These are phyloP conservation scores for Camptophora hylomeconis DNA, from an alignment of 2,329 filamentous ascomycete species.

Conservation along the genomic window DNA sequence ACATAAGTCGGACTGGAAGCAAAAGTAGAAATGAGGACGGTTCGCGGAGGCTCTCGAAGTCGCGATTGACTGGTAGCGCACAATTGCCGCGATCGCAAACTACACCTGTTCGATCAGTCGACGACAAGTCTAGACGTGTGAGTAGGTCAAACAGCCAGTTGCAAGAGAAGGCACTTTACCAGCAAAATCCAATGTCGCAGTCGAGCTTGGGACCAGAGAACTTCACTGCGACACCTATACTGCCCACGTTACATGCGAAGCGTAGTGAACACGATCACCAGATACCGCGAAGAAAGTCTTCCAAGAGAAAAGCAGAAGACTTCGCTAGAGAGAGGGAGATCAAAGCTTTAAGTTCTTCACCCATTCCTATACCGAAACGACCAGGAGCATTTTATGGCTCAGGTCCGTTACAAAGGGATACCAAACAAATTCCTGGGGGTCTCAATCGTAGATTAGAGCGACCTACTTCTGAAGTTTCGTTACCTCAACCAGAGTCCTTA, in stretches of 20 bases:
- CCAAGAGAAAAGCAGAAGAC: slow-evolving; percentile 64
- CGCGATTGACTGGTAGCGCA: background rate
- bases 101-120: background rate
- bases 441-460: slow-evolving; percentile 45
- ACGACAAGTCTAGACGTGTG: too few relatives aligned
- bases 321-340: slow-evolving; percentile 76
- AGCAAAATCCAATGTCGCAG: slow-evolving; percentile 23
- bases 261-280: slow-evolving; percentile 44
- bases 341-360: slow-evolving; percentile 62
- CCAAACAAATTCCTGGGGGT: slow-evolving; percentile 48
- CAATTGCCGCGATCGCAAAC: slow-evolving; percentile 2
- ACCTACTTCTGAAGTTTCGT: slow-evolving; percentile 58
- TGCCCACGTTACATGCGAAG: slow-evolving; percentile 42
- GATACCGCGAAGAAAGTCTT: slow-evolving; percentile 55
- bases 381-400: slow-evolving; percentile 44
- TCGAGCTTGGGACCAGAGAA: slow-evolving; percentile 27
- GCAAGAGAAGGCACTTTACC: slow-evolving; percentile 8
- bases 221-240: slow-evolving; percentile 29
- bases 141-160: slow-evolving; percentile 1
- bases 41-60: slow-evolving; percentile 3
- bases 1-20: too few relatives aligned
- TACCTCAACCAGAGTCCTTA: slow-evolving; percentile 57
- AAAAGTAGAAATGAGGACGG: background rate
- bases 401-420: slow-evolving; percentile 49
- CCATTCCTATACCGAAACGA: slow-evolving; percentile 54